Percentiles rank a stretch among this genome's conserved stretches.
Evolutionary conservation across 805 yeast species (phyloP).

Genomic region (Pichia occidentalis): DNA sequence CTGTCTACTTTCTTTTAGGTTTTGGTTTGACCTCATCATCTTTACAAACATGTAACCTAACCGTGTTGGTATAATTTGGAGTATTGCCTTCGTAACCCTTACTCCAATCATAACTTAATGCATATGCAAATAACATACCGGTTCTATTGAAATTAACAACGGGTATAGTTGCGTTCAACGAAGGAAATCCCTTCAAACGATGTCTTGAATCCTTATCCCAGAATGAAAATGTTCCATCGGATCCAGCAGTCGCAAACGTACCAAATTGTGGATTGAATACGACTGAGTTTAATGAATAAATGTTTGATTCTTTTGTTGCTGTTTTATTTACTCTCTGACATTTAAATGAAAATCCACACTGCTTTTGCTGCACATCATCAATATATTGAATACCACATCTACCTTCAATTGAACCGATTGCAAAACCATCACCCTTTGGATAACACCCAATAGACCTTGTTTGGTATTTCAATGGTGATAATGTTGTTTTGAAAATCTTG

Average conservation of each 20-base stretch:
- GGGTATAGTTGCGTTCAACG: slow-evolving; percentile 60
- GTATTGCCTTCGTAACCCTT: slow-evolving; percentile 79
- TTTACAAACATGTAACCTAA: slow-evolving; percentile 76
- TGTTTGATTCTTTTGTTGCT: slow-evolving; percentile 49
- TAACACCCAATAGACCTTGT: slow-evolving; percentile 78
- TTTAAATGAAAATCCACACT: slow-evolving; percentile 79
- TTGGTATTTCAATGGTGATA: slow-evolving; percentile 84
- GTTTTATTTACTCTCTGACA: slow-evolving; percentile 79
- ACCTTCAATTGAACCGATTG: slow-evolving; percentile 90
- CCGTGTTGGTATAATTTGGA: slow-evolving; percentile 64
- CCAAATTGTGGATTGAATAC: slow-evolving; percentile 86
- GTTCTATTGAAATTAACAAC: slow-evolving; percentile 74
- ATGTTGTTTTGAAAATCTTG: slow-evolving; percentile 62
- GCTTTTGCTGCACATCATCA: slow-evolving; percentile 70
- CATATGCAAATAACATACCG: slow-evolving; percentile 85
- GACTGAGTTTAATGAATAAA: slow-evolving; percentile 76
- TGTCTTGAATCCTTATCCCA: slow-evolving; percentile 96
- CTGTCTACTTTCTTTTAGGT: slow-evolving; percentile 26
- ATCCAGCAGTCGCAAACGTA: slow-evolving; percentile 88
- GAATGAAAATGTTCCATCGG: slow-evolving; percentile 88
- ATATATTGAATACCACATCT: slow-evolving; percentile 92
- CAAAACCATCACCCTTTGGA: slow-evolving; percentile 90
- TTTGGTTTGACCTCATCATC: slow-evolving; percentile 79
- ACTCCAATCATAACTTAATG: slow-evolving; percentile 92
- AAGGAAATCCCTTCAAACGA: slow-evolving; percentile 74